Evolutionary conservation across 108 stramenopile species (phyloP).

Genomic region (Chaetoceros tenuissimus): DNA sequence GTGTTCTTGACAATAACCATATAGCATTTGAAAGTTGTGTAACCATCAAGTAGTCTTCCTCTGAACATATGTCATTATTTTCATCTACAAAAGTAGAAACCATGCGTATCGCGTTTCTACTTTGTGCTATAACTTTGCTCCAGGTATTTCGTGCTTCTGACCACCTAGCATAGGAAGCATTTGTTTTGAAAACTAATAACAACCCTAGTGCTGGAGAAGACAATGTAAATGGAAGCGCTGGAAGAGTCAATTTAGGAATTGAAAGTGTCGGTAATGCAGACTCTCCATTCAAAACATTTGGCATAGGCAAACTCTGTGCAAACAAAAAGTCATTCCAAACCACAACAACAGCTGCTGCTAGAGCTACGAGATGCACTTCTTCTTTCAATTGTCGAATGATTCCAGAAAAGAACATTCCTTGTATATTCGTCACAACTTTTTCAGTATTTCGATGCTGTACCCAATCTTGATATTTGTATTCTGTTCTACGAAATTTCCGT

Average conservation of each 20-base stretch:
- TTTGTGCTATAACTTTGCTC: conserved; percentile 35
- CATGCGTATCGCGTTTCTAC: conserved; percentile 43
- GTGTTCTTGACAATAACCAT: conserved; percentile 29
- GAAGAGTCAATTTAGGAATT: conserved; percentile 36
- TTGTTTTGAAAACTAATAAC: conserved; percentile 62
- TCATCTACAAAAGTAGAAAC: conserved; percentile 21
- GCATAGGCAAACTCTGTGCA: background rate
- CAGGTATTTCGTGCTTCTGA: conserved; percentile 43
- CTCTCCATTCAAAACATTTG: background rate
- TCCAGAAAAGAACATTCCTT: conserved; percentile 34
- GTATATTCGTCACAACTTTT: conserved; percentile 24
- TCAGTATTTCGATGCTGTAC: conserved; percentile 25
- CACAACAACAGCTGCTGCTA: conserved; percentile 22
- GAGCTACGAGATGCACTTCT: conserved; percentile 28
- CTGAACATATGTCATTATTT: conserved; percentile 2
- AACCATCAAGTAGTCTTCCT: no score
- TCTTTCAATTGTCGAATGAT: conserved; percentile 33
- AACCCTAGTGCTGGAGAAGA: conserved; percentile 47
- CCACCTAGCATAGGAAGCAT: conserved; percentile 58
- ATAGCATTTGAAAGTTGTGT: conserved; percentile 26
- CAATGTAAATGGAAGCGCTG: conserved; percentile 50
- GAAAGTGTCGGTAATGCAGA: no score
- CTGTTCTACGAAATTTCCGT: conserved; percentile 32
- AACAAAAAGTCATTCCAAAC: conserved; percentile 22
- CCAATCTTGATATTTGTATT: conserved; percentile 35